phyloP scores from a whole-genome alignment of 441 rosid genomes.

The Mallotus japonicus region DNA sequence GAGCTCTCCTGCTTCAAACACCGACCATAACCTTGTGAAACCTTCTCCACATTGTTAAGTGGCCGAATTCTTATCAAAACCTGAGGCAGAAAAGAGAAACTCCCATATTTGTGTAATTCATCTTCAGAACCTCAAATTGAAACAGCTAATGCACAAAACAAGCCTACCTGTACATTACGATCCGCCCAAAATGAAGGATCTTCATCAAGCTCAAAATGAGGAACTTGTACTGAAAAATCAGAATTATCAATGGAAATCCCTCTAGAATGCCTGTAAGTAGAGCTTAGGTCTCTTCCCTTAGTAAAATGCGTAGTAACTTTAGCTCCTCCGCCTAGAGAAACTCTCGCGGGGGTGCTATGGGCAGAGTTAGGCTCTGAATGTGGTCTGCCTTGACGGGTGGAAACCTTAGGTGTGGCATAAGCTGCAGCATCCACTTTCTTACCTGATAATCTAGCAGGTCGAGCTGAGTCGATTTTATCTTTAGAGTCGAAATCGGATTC shows the following conservation, averaged over 20 bases:
- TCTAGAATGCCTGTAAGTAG: slow-evolving; percentile 50
- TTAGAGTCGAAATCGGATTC: slow-evolving; percentile 37
- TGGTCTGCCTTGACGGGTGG: slow-evolving; percentile 45
- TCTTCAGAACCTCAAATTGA: not conserved
- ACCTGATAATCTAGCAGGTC: slow-evolving; percentile 12
- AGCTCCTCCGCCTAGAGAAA: slow-evolving; percentile 49
- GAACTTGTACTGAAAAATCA: slow-evolving; percentile 39
- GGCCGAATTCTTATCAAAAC: slow-evolving; percentile 89
- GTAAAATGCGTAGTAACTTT: slow-evolving; percentile 20
- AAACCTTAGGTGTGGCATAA: slow-evolving; percentile 47
- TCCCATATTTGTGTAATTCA: not conserved
- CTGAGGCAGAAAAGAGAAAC: slow-evolving; percentile 32
- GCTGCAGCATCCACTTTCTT: slow-evolving; percentile 38
- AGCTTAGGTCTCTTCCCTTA: slow-evolving; percentile 51
- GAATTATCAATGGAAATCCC: slow-evolving; percentile 40
- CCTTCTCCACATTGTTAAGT: slow-evolving; percentile 56
- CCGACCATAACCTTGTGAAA: slow-evolving; percentile 56
- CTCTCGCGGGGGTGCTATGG: slow-evolving; percentile 70
- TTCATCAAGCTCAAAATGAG: slow-evolving; percentile 67
- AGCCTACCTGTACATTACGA: slow-evolving; percentile 79
- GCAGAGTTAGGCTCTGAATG: slow-evolving; percentile 69
- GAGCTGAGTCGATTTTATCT: slow-evolving; percentile 36
- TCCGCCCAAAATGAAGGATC: slow-evolving; percentile 80
- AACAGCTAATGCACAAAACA: not conserved
- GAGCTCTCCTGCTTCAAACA: slow-evolving; percentile 83